Base-by-base conservation (phyloP, 768 basidiomycete species). In the Trametes meyenii region DNA sequence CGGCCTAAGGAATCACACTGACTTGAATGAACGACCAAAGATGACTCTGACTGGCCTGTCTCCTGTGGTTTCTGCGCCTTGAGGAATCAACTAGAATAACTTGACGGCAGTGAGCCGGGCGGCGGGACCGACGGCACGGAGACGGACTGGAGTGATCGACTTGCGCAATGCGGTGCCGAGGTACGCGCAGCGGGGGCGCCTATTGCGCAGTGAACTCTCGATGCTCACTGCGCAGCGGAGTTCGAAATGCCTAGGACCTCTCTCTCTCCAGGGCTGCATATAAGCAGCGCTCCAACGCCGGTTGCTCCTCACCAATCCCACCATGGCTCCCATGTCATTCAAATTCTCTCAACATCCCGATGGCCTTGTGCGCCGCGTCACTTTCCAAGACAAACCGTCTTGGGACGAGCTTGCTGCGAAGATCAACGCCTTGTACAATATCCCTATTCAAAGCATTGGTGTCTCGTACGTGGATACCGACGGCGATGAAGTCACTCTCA, bases 401-500 rank as follows among this genome's bases (percentile, higher is more conserved):
- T 91, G 90, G 89, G 36, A 63, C 10, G 68, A 73, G 17, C 82
- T 92, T 50, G 82, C 87, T 13, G 66, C 76, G 39, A 86, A 79
- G 66, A 82, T 91, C 59, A 78, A 81, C 48, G 24, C 73, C 78
- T 58, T 92, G 71, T 84, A 77, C 72, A 69, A 70, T 46, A 86
- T 93, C 42, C 82, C 88, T 3, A 56, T 73, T 55, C 81, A 82
- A 59, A 79, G 80, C 53, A 75, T 92, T 53, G 89, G 79, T 2
- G 85, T 90, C 36, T 85, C 87, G 35, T 93, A 94, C 72, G 61
- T 86, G 50, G 92, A 94, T 72, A 70, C 71, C 35, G 90, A 93
- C 68, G 81, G 83, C 40, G 92, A 93, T 69, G 84, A 87, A 61
- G 84, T 94, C 63, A 92, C 90, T 12, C 77, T 92, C 58, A 89